Evolutionary conservation across 129 eudicot species (phyloP).

Genomic region (Chrysanthemum seticuspe): DNA sequence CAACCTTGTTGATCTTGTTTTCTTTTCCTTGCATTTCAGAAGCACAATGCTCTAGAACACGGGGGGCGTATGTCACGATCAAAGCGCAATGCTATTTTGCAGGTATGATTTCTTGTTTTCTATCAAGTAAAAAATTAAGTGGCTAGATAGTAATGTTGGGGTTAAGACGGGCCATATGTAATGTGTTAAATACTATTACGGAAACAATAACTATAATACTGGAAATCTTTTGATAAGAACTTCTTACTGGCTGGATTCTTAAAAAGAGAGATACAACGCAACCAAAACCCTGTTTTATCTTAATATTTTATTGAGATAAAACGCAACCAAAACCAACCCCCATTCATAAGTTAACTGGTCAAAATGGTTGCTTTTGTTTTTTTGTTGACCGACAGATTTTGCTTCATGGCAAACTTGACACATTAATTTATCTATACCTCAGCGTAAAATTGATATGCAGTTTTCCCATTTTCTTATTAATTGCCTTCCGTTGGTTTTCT

Average conservation of each 20-base stretch:
- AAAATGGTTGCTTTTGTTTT: neutral
- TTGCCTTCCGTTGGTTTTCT: neutral
- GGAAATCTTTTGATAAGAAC: too few species aligned
- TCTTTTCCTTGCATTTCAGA: conserved; percentile 38
- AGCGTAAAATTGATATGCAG: neutral
- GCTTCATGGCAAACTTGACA: neutral
- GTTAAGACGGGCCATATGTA: too few species aligned
- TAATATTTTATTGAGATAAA: too few species aligned
- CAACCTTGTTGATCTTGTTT: neutral
- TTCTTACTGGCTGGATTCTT: too few species aligned
- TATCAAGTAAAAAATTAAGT: neutral
- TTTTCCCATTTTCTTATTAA: neutral
- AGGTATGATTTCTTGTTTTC: conserved; percentile 40
- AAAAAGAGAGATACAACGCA: too few species aligned
- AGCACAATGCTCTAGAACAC: conserved; percentile 90
- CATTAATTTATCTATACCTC: conserved; percentile 3
- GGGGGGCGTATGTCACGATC: conserved; percentile 95
- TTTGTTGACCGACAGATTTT: neutral
- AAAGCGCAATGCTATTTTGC: conserved; percentile 84
- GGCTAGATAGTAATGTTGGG: too few species aligned
- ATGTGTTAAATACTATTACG: too few species aligned
- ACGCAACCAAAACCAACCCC: neutral
- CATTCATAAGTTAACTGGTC: neutral
- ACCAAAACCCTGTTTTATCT: too few species aligned
- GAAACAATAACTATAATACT: too few species aligned